Evolutionary conservation across 129 eudicot species (phyloP).

Genomic region (Artemisia tridentata): DNA sequence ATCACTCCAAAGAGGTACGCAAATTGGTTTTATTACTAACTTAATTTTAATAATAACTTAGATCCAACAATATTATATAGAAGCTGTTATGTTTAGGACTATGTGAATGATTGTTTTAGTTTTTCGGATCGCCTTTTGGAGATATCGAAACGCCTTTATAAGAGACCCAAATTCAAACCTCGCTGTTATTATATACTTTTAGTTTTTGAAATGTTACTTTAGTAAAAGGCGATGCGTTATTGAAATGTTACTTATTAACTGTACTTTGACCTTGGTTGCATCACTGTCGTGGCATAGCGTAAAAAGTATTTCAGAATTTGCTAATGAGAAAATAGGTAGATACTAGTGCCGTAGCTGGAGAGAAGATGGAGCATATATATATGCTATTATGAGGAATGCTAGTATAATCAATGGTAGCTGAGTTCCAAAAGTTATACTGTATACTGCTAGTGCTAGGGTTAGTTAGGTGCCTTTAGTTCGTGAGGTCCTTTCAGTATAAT

Average conservation of each 20-base stretch:
- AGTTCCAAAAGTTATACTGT: background rate
- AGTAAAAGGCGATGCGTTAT: too few species aligned
- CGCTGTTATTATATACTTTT: background rate
- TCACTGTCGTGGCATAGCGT: background rate
- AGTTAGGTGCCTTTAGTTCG: background rate
- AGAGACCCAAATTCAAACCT: too few species aligned
- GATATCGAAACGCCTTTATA: too few species aligned
- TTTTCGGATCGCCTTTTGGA: too few species aligned
- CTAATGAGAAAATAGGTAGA: background rate
- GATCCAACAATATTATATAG: too few species aligned
- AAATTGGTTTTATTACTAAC: too few species aligned
- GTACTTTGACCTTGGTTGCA: constrained; percentile 10
- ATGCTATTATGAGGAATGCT: background rate
- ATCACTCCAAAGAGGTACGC: constrained; percentile 87
- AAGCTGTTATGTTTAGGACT: background rate
- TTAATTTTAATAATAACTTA: background rate
- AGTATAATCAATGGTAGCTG: background rate
- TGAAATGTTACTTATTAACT: constrained; percentile 1
- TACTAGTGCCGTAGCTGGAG: background rate
- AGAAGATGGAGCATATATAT: background rate
- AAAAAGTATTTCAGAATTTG: background rate
- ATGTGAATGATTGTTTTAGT: background rate
- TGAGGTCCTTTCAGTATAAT: background rate
- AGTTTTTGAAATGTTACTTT: background rate
- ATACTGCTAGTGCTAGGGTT: background rate